phyloP scores from a whole-genome alignment of 78 protist genomes.

The Cavenderia fasciculata region DNA sequence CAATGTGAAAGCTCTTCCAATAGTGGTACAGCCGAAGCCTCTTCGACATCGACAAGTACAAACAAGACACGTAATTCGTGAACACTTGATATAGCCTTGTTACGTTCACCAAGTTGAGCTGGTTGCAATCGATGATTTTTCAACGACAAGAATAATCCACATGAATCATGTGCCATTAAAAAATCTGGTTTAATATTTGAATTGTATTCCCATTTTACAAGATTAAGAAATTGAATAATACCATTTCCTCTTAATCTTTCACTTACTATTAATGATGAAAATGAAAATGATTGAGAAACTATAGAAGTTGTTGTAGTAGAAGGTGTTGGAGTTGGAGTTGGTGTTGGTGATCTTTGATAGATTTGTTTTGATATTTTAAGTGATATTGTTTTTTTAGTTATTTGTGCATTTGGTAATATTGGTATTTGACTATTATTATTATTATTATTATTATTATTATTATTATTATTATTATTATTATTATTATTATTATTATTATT shows the following conservation, averaged over 20 bases:
- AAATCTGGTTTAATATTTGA: conserved; percentile 12
- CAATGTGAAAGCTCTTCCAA: conserved; percentile 20
- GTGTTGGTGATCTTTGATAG: neutral
- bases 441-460: neutral
- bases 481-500: neutral
- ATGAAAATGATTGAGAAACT: neutral
- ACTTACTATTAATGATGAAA: conserved; percentile 1
- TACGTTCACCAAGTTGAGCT: neutral
- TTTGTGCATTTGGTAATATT: neutral
- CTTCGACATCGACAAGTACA: conserved; percentile 13
- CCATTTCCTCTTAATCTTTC: conserved; percentile 30
- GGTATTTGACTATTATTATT: neutral
- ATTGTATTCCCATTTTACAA: neutral
- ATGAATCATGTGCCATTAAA: neutral
- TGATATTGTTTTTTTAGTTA: neutral
- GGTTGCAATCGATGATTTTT: conserved; percentile 42
- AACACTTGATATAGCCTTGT: neutral
- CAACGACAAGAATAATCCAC: neutral
- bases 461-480: neutral
- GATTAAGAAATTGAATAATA: neutral
- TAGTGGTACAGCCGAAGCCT: conserved; percentile 36
- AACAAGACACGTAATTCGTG: conserved; percentile 16
- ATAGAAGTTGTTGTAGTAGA: neutral
- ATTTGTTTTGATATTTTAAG: neutral
- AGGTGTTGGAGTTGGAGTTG: neutral